A percentile compares a stretch with the other conserved stretches of the same genome.
Conservation (phyloP, 345 rosid species). For the Eucalyptus tenuipes region DNA sequence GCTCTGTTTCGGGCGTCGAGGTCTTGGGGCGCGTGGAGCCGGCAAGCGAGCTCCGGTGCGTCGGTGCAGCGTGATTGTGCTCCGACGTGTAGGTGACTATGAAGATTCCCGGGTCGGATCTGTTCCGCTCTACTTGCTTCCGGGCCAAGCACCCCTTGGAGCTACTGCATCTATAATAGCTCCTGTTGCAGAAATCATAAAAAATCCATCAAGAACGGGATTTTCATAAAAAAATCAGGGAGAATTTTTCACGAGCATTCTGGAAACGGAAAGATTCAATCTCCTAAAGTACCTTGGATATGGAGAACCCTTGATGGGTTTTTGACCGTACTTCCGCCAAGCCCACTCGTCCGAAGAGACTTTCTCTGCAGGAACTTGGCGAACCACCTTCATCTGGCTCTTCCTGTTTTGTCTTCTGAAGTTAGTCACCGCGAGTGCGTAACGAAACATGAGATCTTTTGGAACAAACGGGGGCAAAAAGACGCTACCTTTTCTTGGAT, state of each 20-base stretch:
- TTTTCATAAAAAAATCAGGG: neutral
- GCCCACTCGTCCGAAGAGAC: conserved; percentile 91
- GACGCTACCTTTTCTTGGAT: neutral
- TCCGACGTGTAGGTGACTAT: conserved; percentile 83
- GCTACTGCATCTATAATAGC: conserved; percentile 85
- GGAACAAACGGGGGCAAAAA: neutral
- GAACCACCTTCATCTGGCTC: conserved; percentile 64
- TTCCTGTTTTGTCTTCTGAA: conserved; percentile 25
- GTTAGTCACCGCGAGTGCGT: neutral
- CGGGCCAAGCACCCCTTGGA: conserved; percentile 91
- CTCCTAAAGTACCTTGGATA: conserved; percentile 49
- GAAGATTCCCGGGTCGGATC: conserved; percentile 82
- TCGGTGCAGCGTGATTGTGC: conserved; percentile 82
- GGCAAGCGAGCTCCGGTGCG: conserved; percentile 81
- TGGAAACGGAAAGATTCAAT: neutral
- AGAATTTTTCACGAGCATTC: neutral
- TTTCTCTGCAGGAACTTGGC: conserved; percentile 73
- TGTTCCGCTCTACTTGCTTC: conserved; percentile 89
- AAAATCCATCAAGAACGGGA: neutral
- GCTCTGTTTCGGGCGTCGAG: neutral
- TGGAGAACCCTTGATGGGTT: conserved; percentile 97
- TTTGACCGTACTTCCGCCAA: conserved; percentile 95
- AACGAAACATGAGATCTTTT: neutral
- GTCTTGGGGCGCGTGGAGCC: conserved; percentile 77
- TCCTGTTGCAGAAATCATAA: conserved; percentile 25